Conservation (phyloP, 495 filamentous ascomycete genomes). For the Xylaria palmicola region DNA sequence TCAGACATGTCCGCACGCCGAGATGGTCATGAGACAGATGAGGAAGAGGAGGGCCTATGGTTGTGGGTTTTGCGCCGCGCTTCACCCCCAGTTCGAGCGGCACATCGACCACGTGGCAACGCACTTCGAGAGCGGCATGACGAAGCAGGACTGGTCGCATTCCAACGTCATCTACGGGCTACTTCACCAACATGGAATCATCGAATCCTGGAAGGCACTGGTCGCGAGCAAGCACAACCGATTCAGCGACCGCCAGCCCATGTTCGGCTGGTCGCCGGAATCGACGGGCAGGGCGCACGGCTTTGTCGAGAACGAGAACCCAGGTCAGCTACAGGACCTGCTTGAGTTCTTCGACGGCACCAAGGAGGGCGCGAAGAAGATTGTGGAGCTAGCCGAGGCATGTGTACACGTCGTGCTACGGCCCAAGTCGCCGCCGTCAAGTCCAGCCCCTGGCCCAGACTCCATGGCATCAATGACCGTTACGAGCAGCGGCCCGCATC, state of each 20-base stretch:
- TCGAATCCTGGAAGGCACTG: slow-evolving; percentile 45
- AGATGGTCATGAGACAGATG: slow-evolving; percentile 40
- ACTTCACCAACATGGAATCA: slow-evolving; percentile 49
- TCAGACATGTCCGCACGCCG: slow-evolving; percentile 49
- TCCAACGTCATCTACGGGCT: slow-evolving; percentile 51
- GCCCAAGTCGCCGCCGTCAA: slow-evolving; percentile 20
- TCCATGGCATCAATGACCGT: neutral
- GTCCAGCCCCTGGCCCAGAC: neutral
- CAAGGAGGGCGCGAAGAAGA: slow-evolving; percentile 39
- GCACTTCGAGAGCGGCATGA: slow-evolving; percentile 49
- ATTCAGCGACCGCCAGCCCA: slow-evolving; percentile 43
- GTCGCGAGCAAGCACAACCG: slow-evolving; percentile 38
- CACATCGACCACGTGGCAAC: slow-evolving; percentile 52
- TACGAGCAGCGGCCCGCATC: neutral
- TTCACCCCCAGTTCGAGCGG: slow-evolving; percentile 45
- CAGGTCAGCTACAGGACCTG: slow-evolving; percentile 49
- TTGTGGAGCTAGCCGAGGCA: slow-evolving; percentile 43
- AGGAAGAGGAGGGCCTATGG: slow-evolving; percentile 37
- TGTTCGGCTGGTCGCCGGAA: slow-evolving; percentile 46
- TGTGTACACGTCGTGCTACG: slow-evolving; percentile 42
- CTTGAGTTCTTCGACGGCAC: slow-evolving; percentile 48
- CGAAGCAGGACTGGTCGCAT: slow-evolving; percentile 50
- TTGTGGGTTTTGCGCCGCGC: slow-evolving; percentile 51
- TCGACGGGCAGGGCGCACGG: slow-evolving; percentile 48
- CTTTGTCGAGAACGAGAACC: slow-evolving; percentile 47